These are phyloP conservation scores for Penicillium daleae DNA, from an alignment of 495 filamentous ascomycete genomes.

Conservation along the genomic window DNA sequence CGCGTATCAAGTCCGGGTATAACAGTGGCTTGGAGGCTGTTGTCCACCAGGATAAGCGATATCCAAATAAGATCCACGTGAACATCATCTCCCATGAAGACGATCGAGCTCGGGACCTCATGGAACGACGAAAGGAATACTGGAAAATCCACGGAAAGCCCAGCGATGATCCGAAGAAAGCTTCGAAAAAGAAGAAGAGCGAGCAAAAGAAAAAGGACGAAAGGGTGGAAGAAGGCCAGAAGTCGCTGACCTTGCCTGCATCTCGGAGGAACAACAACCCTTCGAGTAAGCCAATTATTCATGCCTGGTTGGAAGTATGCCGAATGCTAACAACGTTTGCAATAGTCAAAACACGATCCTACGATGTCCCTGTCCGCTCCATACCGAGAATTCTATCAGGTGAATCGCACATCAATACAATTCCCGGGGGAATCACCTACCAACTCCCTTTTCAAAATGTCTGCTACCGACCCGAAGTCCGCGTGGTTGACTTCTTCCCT, in stretches of 20 bases:
- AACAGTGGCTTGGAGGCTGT: slow-evolving; percentile 68
- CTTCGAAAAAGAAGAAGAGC: slow-evolving; percentile 36
- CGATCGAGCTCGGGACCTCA: slow-evolving; percentile 60
- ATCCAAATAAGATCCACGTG: slow-evolving; percentile 58
- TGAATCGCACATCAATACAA: slow-evolving; percentile 45
- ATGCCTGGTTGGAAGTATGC: background rate
- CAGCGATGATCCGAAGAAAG: slow-evolving; percentile 38
- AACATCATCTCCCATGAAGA: slow-evolving; percentile 47
- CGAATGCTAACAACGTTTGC: slow-evolving; percentile 10
- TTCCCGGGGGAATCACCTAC: slow-evolving; percentile 47
- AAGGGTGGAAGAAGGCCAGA: slow-evolving; percentile 44
- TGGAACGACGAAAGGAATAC: slow-evolving; percentile 66
- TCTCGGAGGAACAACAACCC: slow-evolving; percentile 44
- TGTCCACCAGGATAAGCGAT: slow-evolving; percentile 64
- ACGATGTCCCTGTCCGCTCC: slow-evolving; percentile 30
- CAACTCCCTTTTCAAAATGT: slow-evolving; percentile 71
- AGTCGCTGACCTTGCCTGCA: slow-evolving; percentile 23
- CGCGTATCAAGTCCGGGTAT: slow-evolving; percentile 63
- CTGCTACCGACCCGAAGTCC: slow-evolving; percentile 68
- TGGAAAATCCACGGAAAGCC: slow-evolving; percentile 47
- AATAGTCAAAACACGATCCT: slow-evolving; percentile 41
- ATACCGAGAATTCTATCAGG: slow-evolving; percentile 50
- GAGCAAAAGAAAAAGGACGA: slow-evolving; percentile 34
- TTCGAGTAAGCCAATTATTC: slow-evolving; percentile 35
- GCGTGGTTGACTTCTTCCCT: slow-evolving; percentile 84